Conservation (phyloP, 768 basidiomycete species). For the Pholiota microspora region DNA sequence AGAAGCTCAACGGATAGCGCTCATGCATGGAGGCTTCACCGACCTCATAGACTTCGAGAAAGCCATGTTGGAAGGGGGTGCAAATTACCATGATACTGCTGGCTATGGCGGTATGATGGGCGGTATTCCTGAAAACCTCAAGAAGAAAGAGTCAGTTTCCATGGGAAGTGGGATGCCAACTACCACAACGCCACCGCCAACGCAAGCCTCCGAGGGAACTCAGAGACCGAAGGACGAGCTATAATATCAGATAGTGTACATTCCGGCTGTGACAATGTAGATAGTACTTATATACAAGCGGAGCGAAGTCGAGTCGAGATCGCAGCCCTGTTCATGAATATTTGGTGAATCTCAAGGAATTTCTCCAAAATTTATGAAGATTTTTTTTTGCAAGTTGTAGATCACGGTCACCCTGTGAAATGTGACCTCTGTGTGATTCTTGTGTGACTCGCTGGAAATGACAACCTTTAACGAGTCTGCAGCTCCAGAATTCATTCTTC, state of each 20-base stretch:
- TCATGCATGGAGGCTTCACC: slow-evolving; percentile 49
- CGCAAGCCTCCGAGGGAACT: neutral
- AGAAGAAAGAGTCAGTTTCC: slow-evolving; percentile 24
- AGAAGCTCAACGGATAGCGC: slow-evolving; percentile 51
- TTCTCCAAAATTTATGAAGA: too few species aligned
- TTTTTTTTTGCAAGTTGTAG: too few species aligned
- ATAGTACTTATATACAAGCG: too few species aligned
- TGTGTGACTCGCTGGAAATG: too few species aligned
- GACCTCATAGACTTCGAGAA: slow-evolving; percentile 53
- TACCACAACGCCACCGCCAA: neutral
- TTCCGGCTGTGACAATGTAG: neutral
- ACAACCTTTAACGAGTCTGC: too few species aligned
- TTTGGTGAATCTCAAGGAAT: too few species aligned
- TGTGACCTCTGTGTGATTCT: too few species aligned
- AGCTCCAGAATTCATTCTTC: too few species aligned
- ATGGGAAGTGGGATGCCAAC: slow-evolving; percentile 5
- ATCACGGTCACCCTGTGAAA: neutral
- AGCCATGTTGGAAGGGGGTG: slow-evolving; percentile 40
- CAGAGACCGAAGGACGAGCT: slow-evolving; percentile 5
- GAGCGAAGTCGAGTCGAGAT: too few species aligned
- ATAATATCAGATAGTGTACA: slow-evolving; percentile 1
- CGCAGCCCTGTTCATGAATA: too few species aligned
- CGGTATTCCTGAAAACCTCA: slow-evolving; percentile 26
- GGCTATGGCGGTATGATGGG: slow-evolving; percentile 45
- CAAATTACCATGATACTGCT: slow-evolving; percentile 40